Evolutionary conservation across 2,329 filamentous ascomycete species (phyloP).

Genomic region (Spiromastix sp.): DNA sequence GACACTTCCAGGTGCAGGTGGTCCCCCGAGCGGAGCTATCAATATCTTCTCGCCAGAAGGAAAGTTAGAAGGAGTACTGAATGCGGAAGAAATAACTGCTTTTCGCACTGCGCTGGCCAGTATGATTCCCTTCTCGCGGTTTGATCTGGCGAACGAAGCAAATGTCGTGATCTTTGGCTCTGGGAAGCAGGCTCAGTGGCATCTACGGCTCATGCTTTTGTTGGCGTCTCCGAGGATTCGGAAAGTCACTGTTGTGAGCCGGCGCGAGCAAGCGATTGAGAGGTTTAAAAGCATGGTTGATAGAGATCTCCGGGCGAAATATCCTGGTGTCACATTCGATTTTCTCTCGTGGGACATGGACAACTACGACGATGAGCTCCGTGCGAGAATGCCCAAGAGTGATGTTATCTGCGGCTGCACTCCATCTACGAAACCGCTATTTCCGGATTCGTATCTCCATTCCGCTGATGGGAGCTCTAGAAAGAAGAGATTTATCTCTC

Average conservation of each 20-base stretch:
- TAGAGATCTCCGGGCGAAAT: slow-evolving; percentile 22
- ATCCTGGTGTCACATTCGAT: slow-evolving; percentile 22
- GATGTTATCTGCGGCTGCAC: slow-evolving; percentile 43
- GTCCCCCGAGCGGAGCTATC: slow-evolving; percentile 52
- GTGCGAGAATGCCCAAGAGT: slow-evolving; percentile 20
- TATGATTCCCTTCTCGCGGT: slow-evolving; percentile 51
- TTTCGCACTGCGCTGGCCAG: slow-evolving; percentile 70
- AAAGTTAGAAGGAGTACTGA: slow-evolving; percentile 55
- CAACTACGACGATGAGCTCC: slow-evolving; percentile 18
- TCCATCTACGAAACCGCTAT: slow-evolving; percentile 35
- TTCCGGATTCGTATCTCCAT: slow-evolving; percentile 27
- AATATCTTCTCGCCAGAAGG: slow-evolving; percentile 58
- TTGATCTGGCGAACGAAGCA: slow-evolving; percentile 16
- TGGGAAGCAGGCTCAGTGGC: slow-evolving; percentile 42
- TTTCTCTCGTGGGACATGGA: slow-evolving; percentile 6
- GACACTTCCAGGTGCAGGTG: slow-evolving; percentile 42
- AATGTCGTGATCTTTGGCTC: slow-evolving; percentile 39
- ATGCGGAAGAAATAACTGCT: slow-evolving; percentile 64
- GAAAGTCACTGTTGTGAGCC: slow-evolving; percentile 69
- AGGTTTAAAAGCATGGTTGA: slow-evolving; percentile 25
- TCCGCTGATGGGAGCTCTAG: slow-evolving; percentile 20
- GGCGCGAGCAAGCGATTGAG: slow-evolving; percentile 49
- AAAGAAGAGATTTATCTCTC: slow-evolving; percentile 37
- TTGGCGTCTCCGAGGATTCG: slow-evolving; percentile 33
- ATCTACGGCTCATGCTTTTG: slow-evolving; percentile 42